Evolutionary conservation across 2,329 filamentous ascomycete species (phyloP), one percentile per base, ranked within the genome.

Genomic region (Xylariaceae sp.): DNA sequence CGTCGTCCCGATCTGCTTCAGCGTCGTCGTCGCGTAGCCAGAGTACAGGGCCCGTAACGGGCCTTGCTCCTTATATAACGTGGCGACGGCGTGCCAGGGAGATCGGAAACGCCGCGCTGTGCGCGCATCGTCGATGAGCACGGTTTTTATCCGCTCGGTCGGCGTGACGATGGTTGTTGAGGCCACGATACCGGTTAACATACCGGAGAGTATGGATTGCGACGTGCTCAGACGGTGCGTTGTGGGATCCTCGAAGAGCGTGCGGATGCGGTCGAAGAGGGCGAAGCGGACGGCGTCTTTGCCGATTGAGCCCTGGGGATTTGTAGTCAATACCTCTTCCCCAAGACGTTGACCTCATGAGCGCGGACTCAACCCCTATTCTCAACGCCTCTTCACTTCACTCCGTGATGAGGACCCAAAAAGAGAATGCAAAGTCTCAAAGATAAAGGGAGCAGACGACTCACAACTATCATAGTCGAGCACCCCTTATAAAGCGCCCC

Each of bases 261-360:
- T 74, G 61, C 84, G 85, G 71, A 87, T 85, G 15, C 78, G 78
- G 70, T 87, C 84, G 70, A 86, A 87, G 52, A 82, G 82, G 6
- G 86, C 71, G 68, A 87, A 87, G 17, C 84, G 81, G 30, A 86
- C 79, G 18, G 79, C 84, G 69, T 86, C 84, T 75, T 87, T 87
- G 58, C 76, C 82, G 11, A 85, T 75, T 6, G 82, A 84, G 17
- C 84, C 84, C 70, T 71, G 55, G 1, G 9, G 6, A 30, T 18
- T 18, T 18, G 23, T 18, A 30, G 8, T 30, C 30, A 15, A 34
- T 59, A 42, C 17, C 17, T 18, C 17, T 18, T 18, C 17, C 17
- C 17, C 17, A 18, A 18, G 17, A 18, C 17, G 17, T 18, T 18
- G 17, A 18, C 17, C 17, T 18, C 17, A 18, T 18, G 17, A 18